Evolutionary conservation across 2,329 filamentous ascomycete species (phyloP), one percentile per base, ranked within the genome.

Genomic region (Leptographium galeiforme): DNA sequence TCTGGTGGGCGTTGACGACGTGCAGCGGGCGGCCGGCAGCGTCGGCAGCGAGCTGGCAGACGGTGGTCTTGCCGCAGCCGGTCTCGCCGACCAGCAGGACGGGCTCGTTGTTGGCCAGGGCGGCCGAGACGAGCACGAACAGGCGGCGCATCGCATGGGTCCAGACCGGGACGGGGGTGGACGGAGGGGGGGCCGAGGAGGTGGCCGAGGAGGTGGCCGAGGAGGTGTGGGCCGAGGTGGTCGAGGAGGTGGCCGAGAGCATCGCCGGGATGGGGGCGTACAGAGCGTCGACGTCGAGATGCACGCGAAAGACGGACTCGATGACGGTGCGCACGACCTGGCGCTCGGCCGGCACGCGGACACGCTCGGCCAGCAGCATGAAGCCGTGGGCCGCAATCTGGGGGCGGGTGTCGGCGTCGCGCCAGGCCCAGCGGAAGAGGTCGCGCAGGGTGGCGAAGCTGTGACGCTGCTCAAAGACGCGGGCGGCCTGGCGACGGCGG

Each of bases 1-100:
- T 99, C 61, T 97, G 91, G 67, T 99, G 94, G 3, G 94, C 93
- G 64, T 98, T 99, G 63, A 98, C 85, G 60, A 91, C 93, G 60
- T 90, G 83, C 41, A 99, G 72, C 57, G 87, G 74, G 61, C 85
- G 89, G 16, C 75, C 73, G 57, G 88, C 77, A 5, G 87, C 85
- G 62, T 95, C 85, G 4, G 93, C 89, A 52, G 97, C 77, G 64
- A 95, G 78, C 66, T 99, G 93, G 60, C 89, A 94, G 8, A 98
- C 87, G 2, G 91, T 96, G 0, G 93, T 99, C 71, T 99, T 99
- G 56, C 94, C 93, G 63, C 91, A 97, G 7, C 93, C 93, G 18
- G 93, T 99, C 66, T 98, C 94, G 57, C 93, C 93, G 13, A 99
- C 89, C 6, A 99, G 75, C 19, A 99, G 75, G 4, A 98, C 88